Evolutionary conservation across 768 basidiomycete species (phyloP).

Genomic region (Hemileccinum rubropunctum): DNA sequence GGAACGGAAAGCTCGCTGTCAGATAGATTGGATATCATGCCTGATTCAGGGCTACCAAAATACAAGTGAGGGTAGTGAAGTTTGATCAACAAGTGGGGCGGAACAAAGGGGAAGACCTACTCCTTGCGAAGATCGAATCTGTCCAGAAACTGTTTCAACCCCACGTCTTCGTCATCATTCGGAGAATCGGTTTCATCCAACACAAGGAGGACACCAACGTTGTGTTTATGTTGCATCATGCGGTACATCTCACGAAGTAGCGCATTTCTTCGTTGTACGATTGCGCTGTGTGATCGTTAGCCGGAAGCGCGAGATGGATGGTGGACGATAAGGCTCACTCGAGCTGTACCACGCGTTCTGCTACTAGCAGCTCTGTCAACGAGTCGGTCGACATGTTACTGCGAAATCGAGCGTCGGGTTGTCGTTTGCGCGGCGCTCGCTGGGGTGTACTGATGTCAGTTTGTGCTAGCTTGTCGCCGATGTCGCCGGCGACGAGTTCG

Average conservation of each 20-base stretch:
- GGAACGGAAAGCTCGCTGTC: slow-evolving; percentile 30
- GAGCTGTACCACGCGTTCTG: slow-evolving; percentile 35
- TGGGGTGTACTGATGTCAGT: neutral
- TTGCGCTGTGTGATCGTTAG: slow-evolving; percentile 41
- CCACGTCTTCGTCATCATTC: slow-evolving; percentile 35
- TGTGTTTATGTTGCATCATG: slow-evolving; percentile 56
- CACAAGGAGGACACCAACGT: slow-evolving; percentile 39
- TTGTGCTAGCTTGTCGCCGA: neutral
- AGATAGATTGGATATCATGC: slow-evolving; percentile 38
- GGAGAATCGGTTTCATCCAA: slow-evolving; percentile 35
- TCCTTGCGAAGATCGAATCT: slow-evolving; percentile 52
- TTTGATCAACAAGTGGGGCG: neutral
- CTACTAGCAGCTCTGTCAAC: slow-evolving; percentile 35
- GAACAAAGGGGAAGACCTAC: slow-evolving; percentile 34
- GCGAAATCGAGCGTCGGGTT: slow-evolving; percentile 2
- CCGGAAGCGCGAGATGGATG: neutral
- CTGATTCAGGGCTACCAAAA: slow-evolving; percentile 37
- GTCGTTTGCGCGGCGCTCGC: slow-evolving; percentile 1
- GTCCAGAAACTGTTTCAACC: slow-evolving; percentile 49
- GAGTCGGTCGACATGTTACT: slow-evolving; percentile 21
- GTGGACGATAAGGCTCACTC: slow-evolving; percentile 21
- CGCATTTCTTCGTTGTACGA: slow-evolving; percentile 64
- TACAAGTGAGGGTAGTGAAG: slow-evolving; percentile 5
- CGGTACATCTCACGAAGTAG: slow-evolving; percentile 69
- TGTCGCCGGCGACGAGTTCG: slow-evolving; percentile 10